phyloP scores from a whole-genome alignment of 2,329 filamentous ascomycete genomes.

The Fusarium miscanthi region DNA sequence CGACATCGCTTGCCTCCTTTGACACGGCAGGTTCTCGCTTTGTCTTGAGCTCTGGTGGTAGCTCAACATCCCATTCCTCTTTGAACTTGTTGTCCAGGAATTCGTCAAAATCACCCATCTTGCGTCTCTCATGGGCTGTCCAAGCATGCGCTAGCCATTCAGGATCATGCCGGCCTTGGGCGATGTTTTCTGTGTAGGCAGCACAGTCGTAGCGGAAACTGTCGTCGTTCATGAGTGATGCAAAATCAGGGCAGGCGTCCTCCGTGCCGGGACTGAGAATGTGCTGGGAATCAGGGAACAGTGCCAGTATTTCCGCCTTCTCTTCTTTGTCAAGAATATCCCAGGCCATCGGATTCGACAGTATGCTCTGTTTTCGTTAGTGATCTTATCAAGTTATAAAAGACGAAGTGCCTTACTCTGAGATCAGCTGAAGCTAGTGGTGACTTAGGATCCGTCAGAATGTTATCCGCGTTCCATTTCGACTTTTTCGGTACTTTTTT shows the following conservation, averaged over 20 bases:
- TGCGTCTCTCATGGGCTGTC: constrained; percentile 61
- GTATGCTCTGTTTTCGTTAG: constrained; percentile 46
- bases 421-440: constrained; percentile 54
- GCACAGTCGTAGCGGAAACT: constrained; percentile 61
- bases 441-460: constrained; percentile 53
- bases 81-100: constrained; percentile 59
- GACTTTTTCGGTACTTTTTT: constrained; percentile 46
- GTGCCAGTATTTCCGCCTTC: constrained; percentile 50
- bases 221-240: constrained; percentile 58
- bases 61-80: constrained; percentile 58
- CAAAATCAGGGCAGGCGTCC: constrained; percentile 55
- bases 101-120: constrained; percentile 62
- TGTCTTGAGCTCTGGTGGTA: constrained; percentile 51
- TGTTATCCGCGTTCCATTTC: constrained; percentile 52
- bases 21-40: not conserved
- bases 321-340: constrained; percentile 50
- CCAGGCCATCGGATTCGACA: constrained; percentile 55
- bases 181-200: constrained; percentile 59
- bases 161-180: constrained; percentile 61
- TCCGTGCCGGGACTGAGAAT: constrained; percentile 52
- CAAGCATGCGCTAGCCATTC: constrained; percentile 65
- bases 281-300: constrained; percentile 54
- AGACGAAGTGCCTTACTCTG: constrained; percentile 42
- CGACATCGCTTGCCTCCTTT: constrained; percentile 13
- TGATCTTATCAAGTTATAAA: not conserved